A percentile compares a stretch with the other conserved stretches of the same genome.
phyloP scores from a whole-genome alignment of 106 monocot species.

The Allium cepa region DNA sequence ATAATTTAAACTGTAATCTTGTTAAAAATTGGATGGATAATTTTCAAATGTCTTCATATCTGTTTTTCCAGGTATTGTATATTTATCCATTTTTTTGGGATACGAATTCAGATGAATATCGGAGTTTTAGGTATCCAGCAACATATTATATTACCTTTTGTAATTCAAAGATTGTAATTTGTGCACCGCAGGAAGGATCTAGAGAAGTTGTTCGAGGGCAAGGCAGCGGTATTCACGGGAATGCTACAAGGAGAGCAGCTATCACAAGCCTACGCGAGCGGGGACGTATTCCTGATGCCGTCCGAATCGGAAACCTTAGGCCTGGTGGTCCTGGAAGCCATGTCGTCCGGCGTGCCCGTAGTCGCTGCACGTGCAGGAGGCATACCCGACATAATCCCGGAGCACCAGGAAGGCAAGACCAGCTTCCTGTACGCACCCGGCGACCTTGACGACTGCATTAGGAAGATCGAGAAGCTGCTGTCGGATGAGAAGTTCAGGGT shows the following conservation, averaged over 20 bases:
- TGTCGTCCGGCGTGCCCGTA: slow-evolving; percentile 86
- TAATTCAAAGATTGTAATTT: too few species aligned
- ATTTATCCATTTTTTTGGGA: too few species aligned
- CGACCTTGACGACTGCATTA: slow-evolving; percentile 75
- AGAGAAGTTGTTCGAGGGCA: slow-evolving; percentile 75
- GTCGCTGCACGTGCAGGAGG: slow-evolving; percentile 92
- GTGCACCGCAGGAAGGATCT: slow-evolving; percentile 52
- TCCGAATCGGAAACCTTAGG: slow-evolving; percentile 95
- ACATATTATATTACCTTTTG: too few species aligned
- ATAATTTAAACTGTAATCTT: too few species aligned
- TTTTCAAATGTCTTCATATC: too few species aligned
- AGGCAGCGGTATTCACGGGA: slow-evolving; percentile 81
- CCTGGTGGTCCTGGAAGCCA: slow-evolving; percentile 87
- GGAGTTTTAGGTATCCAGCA: too few species aligned
- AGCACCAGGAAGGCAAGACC: slow-evolving; percentile 73
- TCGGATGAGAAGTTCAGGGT: slow-evolving; percentile 37
- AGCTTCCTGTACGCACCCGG: slow-evolving; percentile 73
- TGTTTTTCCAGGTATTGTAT: too few species aligned
- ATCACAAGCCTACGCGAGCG: slow-evolving; percentile 84
- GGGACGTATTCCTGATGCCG: slow-evolving; percentile 86
- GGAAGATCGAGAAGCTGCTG: slow-evolving; percentile 52
- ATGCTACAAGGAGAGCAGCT: slow-evolving; percentile 97
- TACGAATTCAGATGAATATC: too few species aligned
- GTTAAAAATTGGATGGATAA: too few species aligned
- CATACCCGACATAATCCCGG: slow-evolving; percentile 75